Conservation (phyloP, 345 rosid species). For the Gossypium mustelinum region DNA sequence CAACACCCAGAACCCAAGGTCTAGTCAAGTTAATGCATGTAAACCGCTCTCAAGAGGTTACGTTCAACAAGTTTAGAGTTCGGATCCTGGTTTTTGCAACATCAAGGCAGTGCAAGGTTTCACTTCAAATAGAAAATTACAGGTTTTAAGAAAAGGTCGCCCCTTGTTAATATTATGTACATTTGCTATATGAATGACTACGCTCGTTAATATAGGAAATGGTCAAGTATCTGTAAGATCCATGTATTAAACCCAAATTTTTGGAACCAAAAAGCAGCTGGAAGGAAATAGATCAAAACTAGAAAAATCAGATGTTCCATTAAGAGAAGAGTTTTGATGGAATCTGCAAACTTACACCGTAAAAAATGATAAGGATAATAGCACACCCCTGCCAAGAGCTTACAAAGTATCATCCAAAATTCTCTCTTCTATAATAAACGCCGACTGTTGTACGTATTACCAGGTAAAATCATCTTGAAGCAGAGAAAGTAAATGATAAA, state of each 20-base stretch:
- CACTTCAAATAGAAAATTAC: background rate
- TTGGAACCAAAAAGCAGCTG: background rate
- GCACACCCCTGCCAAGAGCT: slow-evolving; percentile 8
- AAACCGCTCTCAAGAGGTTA: no score
- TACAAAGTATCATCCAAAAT: slow-evolving; percentile 3
- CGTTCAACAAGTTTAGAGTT: no score
- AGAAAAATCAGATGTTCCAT: background rate
- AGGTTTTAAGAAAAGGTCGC: background rate
- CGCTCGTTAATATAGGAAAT: background rate
- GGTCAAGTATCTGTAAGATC: background rate
- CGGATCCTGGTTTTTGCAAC: no score
- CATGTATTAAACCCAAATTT: background rate
- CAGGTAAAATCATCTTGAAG: background rate
- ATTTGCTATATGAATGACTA: background rate
- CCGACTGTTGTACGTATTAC: background rate
- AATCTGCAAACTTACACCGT: background rate
- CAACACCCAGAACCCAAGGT: no score
- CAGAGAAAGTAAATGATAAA: slow-evolving; percentile 3
- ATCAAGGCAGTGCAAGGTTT: slow-evolving; percentile 11
- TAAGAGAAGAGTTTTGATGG: background rate
- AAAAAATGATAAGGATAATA: background rate
- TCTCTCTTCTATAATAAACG: slow-evolving; percentile 4
- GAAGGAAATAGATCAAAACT: background rate
- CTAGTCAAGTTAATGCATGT: no score
- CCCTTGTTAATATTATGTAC: background rate